A percentile compares a stretch with the other conserved stretches of the same genome.
Evolutionary conservation across 768 basidiomycete species (phyloP).

Genomic region (Postia placenta): DNA sequence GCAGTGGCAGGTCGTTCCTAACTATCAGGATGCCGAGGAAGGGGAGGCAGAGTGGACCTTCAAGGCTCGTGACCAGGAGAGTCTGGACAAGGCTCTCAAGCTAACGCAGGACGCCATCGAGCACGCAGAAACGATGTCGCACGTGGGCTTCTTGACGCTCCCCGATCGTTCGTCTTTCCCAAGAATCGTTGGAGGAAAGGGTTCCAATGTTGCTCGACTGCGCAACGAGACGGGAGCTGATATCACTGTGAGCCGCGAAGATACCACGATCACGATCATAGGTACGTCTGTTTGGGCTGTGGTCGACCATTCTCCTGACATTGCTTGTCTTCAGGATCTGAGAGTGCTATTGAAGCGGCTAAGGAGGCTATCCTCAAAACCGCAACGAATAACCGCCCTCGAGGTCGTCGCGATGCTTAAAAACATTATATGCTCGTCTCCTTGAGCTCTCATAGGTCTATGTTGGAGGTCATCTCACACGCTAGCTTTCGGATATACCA

Average conservation of each 20-base stretch:
- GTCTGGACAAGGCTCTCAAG: conserved; percentile 70
- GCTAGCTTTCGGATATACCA: conserved; percentile 5
- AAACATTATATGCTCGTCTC: not conserved
- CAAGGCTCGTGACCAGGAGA: conserved; percentile 70
- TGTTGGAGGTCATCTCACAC: conserved; percentile 4
- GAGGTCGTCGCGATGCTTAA: conserved; percentile 19
- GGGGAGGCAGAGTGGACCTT: conserved; percentile 84
- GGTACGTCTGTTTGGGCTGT: conserved; percentile 42
- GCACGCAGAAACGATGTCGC: conserved; percentile 64
- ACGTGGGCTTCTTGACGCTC: conserved; percentile 82
- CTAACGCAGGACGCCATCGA: conserved; percentile 63
- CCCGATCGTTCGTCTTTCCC: conserved; percentile 84
- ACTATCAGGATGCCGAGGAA: conserved; percentile 78
- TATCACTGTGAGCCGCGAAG: conserved; percentile 86
- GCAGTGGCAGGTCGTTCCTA: conserved; percentile 72
- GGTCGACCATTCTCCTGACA: not conserved
- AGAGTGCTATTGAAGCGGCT: conserved; percentile 61
- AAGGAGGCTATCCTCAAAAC: conserved; percentile 73
- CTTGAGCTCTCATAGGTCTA: not conserved
- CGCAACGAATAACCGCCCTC: conserved; percentile 16
- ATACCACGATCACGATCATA: conserved; percentile 79
- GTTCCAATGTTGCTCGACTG: conserved; percentile 82
- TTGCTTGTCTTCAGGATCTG: conserved; percentile 47
- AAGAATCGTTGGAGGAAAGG: conserved; percentile 88
- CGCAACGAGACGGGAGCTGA: conserved; percentile 88